These are phyloP conservation scores for Zygosaccharomyces pseudorouxii DNA, from an alignment of 805 yeast species.

Conservation along the genomic window DNA sequence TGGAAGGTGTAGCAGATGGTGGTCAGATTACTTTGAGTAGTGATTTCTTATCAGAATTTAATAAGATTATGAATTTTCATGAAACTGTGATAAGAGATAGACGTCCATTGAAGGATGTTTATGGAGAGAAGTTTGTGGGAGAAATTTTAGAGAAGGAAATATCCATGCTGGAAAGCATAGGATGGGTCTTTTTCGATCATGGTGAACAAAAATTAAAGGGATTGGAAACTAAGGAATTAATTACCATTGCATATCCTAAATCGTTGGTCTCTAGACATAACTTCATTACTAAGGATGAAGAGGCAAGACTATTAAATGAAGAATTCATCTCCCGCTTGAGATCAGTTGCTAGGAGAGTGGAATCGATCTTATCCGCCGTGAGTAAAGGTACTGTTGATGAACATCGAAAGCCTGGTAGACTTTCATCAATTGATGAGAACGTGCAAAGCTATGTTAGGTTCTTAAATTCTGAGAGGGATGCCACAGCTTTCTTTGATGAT, in stretches of 20 bases:
- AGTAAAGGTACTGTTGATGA: constrained; percentile 39
- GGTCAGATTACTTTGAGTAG: constrained; percentile 91
- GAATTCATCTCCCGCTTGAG: constrained; percentile 51
- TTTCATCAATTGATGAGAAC: constrained; percentile 10
- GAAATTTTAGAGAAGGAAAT: constrained; percentile 63
- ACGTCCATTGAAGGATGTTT: constrained; percentile 38
- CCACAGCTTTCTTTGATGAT: constrained; percentile 56
- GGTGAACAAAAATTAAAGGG: constrained; percentile 94
- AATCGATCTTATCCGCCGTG: constrained; percentile 49
- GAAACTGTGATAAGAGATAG: constrained; percentile 28
- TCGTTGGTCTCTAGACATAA: constrained; percentile 57
- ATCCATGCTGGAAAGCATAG: constrained; percentile 58
- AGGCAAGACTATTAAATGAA: constrained; percentile 26
- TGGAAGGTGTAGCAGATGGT: constrained; percentile 93
- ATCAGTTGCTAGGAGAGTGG: constrained; percentile 51
- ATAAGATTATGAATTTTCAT: constrained; percentile 46
- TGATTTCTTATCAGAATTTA: constrained; percentile 73
- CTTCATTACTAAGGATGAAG: constrained; percentile 37
- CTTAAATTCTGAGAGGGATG: constrained; percentile 37
- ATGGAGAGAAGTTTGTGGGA: constrained; percentile 45
- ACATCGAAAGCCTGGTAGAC: constrained; percentile 9
- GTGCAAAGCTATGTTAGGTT: constrained; percentile 8
- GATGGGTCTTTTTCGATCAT: constrained; percentile 59
- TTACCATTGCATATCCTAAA: constrained; percentile 73
- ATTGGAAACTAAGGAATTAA: constrained; percentile 83